A percentile compares a stretch with the other conserved stretches of the same genome.
Evolutionary conservation across 768 basidiomycete species (phyloP).

Genomic region (Lactarius psammicola): DNA sequence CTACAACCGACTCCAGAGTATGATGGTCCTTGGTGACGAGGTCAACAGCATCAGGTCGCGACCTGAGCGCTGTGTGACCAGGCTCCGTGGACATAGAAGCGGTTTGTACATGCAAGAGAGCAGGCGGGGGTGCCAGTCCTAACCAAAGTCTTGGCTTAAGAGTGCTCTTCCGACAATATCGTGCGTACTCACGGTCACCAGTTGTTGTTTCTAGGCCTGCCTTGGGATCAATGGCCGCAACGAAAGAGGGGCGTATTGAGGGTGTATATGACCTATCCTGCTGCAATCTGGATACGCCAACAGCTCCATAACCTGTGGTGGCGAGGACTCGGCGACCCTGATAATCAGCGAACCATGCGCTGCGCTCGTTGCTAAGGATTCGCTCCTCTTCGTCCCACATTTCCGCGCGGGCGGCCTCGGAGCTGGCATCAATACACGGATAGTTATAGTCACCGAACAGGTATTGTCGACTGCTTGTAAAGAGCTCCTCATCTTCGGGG

Average conservation of each 20-base stretch:
- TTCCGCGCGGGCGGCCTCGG: conserved; percentile 58
- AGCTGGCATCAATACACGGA: conserved; percentile 84
- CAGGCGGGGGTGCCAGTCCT: conserved; percentile 26
- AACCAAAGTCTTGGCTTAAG: conserved; percentile 27
- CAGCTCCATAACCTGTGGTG: conserved; percentile 57
- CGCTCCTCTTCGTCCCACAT: conserved; percentile 89
- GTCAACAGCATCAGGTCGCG: conserved; percentile 76
- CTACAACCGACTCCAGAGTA: conserved; percentile 53
- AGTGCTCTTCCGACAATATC: conserved; percentile 47
- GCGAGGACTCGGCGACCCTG: conserved; percentile 38
- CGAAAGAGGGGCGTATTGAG: conserved; percentile 27
- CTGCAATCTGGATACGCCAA: conserved; percentile 31
- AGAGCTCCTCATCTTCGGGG: conserved; percentile 73
- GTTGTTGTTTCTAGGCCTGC: conserved; percentile 39
- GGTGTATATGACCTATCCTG: conserved; percentile 1
- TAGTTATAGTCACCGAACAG: conserved; percentile 92
- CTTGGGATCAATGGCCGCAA: conserved; percentile 47
- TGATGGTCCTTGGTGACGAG: conserved; percentile 71
- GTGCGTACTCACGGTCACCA: conserved; percentile 40
- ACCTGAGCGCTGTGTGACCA: conserved; percentile 2
- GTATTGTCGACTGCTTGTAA: conserved; percentile 69
- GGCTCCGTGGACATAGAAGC: background rate
- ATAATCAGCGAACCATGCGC: conserved; percentile 68
- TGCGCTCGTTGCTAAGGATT: conserved; percentile 70
- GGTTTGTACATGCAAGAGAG: conserved; percentile 7